Percentiles rank a stretch among this genome's conserved stretches.
phyloP scores from a whole-genome alignment of 176 grass and related monocot genomes.

The Oryza brachyantha region DNA sequence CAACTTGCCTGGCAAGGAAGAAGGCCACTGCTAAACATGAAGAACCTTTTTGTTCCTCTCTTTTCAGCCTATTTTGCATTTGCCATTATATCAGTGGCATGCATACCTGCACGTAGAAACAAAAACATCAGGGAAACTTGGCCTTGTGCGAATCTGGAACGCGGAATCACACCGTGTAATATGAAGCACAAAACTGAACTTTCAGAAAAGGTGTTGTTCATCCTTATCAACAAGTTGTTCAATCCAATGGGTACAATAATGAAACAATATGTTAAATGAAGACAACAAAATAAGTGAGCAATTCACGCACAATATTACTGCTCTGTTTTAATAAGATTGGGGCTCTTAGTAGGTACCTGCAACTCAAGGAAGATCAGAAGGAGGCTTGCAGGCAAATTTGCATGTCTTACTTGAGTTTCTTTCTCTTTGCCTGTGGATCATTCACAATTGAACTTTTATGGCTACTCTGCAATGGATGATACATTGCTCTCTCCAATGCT shows the following conservation, averaged over 20 bases:
- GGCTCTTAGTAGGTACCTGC: background rate
- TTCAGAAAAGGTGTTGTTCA: background rate
- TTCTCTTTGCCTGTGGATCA: constrained; percentile 38
- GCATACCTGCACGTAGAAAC: background rate
- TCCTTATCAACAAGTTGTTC: background rate
- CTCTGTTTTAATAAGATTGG: background rate
- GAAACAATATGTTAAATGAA: background rate
- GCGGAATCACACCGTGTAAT: background rate
- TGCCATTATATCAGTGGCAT: background rate
- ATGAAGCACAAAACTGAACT: background rate
- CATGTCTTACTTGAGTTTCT: constrained; percentile 50
- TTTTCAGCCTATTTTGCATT: background rate
- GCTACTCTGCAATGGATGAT: constrained; percentile 57
- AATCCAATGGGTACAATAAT: background rate
- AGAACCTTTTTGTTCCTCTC: background rate
- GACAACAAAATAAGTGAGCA: background rate
- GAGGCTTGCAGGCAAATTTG: background rate
- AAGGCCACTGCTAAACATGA: background rate
- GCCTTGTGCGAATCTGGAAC: background rate
- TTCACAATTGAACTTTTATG: constrained; percentile 19
- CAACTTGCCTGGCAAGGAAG: constrained; percentile 5
- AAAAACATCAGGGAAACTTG: background rate
- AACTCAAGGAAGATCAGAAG: constrained; percentile 8
- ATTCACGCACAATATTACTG: background rate
- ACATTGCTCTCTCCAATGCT: constrained; percentile 60